A percentile compares a stretch with the other conserved stretches of the same genome.
phyloP scores from a whole-genome alignment of 257 asterid species.

The Lycium barbarum region DNA sequence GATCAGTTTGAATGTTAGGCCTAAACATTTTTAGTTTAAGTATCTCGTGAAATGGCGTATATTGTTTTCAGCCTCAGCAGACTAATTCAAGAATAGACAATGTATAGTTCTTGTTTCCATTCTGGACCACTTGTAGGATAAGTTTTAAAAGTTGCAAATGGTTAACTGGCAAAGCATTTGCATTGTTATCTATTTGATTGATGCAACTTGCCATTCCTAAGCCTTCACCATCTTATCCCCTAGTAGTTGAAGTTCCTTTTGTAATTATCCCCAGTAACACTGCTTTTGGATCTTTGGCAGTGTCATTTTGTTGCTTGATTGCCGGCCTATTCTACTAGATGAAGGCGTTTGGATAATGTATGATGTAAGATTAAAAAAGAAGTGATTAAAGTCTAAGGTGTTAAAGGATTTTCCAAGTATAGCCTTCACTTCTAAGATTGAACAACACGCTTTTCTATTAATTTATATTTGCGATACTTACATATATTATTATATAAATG shows the following conservation, averaged over 20 bases:
- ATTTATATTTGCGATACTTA: too few relatives aligned
- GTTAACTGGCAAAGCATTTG: neutral
- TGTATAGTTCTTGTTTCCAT: neutral
- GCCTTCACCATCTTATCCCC: neutral
- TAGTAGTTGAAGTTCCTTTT: neutral
- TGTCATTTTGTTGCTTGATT: neutral
- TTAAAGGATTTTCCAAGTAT: neutral
- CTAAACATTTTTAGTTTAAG: neutral
- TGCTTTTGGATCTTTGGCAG: neutral
- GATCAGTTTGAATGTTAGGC: neutral
- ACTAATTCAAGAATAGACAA: neutral
- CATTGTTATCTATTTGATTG: neutral
- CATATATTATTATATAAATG: too few relatives aligned
- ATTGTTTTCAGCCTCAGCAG: neutral
- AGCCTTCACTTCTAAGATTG: neutral
- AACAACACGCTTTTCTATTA: too few relatives aligned
- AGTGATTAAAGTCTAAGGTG: neutral
- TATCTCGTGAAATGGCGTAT: neutral
- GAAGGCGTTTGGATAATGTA: neutral
- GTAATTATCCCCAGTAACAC: neutral
- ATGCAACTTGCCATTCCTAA: neutral
- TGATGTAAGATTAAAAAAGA: neutral
- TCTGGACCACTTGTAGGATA: neutral
- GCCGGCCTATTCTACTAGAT: neutral
- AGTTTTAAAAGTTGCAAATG: neutral